Conservation (phyloP, 495 filamentous ascomycete species). For the Pseudevernia furfuracea region DNA sequence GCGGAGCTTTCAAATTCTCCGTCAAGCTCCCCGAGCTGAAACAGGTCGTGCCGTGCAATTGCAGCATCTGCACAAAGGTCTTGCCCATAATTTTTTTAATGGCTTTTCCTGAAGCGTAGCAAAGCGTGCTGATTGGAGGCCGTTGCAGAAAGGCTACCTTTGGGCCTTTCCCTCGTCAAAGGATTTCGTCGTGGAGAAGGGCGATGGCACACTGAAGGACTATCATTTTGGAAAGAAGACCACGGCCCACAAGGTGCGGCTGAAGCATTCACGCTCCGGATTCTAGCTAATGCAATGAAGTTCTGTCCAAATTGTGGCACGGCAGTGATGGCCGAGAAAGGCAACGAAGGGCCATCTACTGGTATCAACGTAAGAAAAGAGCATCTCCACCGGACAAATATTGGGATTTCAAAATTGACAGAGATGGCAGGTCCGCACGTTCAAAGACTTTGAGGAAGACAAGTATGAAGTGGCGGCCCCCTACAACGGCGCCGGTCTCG, state of each 20-base stretch:
- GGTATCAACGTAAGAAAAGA: not conserved
- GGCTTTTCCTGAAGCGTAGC: not conserved
- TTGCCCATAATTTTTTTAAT: not conserved
- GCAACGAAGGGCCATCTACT: not conserved
- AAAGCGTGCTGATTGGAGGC: not conserved
- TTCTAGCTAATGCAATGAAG: not conserved
- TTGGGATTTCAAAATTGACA: not conserved
- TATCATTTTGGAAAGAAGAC: constrained; percentile 4
- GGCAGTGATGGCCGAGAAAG: not conserved
- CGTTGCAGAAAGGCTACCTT: constrained; percentile 5
- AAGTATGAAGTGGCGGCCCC: not conserved
- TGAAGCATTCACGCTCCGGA: not conserved
- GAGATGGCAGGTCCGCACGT: constrained; percentile 2
- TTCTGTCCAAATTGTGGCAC: constrained; percentile 12
- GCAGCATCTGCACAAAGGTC: constrained; percentile 10
- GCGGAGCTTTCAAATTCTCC: constrained; percentile 14
- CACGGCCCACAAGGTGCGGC: constrained; percentile 1
- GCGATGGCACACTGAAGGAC: constrained; percentile 10
- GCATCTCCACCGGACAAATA: too few species aligned
- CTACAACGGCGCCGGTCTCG: not conserved
- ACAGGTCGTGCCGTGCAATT: not conserved
- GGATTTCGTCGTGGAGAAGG: constrained; percentile 17
- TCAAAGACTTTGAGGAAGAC: not conserved
- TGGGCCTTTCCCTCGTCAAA: constrained; percentile 1
- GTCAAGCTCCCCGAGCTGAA: constrained; percentile 6